Base-by-base conservation (phyloP, 164 flowering plant species). In the Sedum album region DNA sequence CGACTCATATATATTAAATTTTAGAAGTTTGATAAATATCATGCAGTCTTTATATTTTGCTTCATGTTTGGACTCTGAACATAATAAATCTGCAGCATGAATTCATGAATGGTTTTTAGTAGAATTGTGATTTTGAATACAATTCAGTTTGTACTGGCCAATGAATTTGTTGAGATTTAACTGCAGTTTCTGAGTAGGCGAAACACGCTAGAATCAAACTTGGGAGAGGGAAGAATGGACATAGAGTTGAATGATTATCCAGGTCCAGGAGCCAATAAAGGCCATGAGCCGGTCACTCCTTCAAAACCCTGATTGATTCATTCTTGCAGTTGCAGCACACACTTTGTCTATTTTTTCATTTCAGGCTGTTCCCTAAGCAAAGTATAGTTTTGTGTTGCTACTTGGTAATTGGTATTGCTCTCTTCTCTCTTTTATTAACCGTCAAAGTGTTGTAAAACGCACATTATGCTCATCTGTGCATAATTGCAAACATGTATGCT, bases 161-260 rank as follows among this genome's bases (percentile, higher is more conserved):
- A 1, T 46, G 51, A 46, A 18, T 15, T 46, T 46, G 21, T 15
- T 46, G 5, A 15, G 20, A 46, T 46, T 46, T 6, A 46, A 14
- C 17, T 46, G 6, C 57, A 49, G 57, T 25, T 49, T 49, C n/a
- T 25, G 57, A 49, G 2, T 25, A 49, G 57, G 57, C 9, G 57
- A 21, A 49, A 25, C 57, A 14, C 57, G 1, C 7, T 20, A 7
- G 57, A 49, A 49, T 49, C 57, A 5, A 49, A 49, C n/a, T 5
- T 21, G 7, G 30, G 15, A 9, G 61, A 55, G 31, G 31, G 61
- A 55, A 13, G 61, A 25, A 55, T 26, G 31, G 61, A 55, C 31
- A 25, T 55, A 25, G 61, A 55, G 31, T 26, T 55, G 61, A 55
- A 23, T 11, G 61, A 55, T 55, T 55, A 55, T 55, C 31, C 61